Evolutionary conservation across 2,329 filamentous ascomycete species (phyloP).

Genomic region (Diaporthe sp.): DNA sequence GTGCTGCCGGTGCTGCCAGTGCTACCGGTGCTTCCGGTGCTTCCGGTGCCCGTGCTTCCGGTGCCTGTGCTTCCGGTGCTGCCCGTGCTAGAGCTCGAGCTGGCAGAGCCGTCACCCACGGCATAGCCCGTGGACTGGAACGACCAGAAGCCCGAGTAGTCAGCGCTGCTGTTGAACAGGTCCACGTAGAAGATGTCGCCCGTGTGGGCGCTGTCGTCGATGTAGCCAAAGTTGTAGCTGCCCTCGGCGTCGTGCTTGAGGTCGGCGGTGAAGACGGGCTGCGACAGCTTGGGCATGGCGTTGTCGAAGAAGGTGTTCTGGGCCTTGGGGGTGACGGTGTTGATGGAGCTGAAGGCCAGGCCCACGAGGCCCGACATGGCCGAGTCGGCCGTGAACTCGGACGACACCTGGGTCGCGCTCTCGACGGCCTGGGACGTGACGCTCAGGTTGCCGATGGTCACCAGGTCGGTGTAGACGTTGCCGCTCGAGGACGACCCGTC

Average conservation of each 20-base stretch:
- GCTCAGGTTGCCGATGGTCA: slow-evolving; percentile 46
- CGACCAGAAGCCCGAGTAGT: slow-evolving; percentile 53
- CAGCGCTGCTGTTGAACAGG: slow-evolving; percentile 45
- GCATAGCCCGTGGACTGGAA: slow-evolving; percentile 52
- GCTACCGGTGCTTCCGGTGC: not conserved
- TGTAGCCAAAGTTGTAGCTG: slow-evolving; percentile 55
- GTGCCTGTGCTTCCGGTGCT: slow-evolving; percentile 3
- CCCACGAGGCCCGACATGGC: slow-evolving; percentile 41
- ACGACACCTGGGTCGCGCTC: slow-evolving; percentile 44
- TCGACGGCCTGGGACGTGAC: slow-evolving; percentile 45
- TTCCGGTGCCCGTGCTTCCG: not conserved
- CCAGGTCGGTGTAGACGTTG: slow-evolving; percentile 47
- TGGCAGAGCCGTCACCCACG: slow-evolving; percentile 45
- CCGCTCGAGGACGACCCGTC: slow-evolving; percentile 48
- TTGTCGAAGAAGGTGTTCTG: slow-evolving; percentile 53
- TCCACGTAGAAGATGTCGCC: slow-evolving; percentile 51
- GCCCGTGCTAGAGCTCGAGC: slow-evolving; percentile 1
- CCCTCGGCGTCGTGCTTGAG: slow-evolving; percentile 51
- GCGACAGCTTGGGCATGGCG: slow-evolving; percentile 45
- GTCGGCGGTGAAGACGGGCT: slow-evolving; percentile 51
- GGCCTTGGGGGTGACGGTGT: slow-evolving; percentile 43
- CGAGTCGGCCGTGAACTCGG: slow-evolving; percentile 40
- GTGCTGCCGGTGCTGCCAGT: not conserved
- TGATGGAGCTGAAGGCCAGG: slow-evolving; percentile 44
- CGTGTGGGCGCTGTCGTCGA: slow-evolving; percentile 51